Base-by-base conservation (phyloP, 164 flowering plant species). In the Berberis thunbergii region DNA sequence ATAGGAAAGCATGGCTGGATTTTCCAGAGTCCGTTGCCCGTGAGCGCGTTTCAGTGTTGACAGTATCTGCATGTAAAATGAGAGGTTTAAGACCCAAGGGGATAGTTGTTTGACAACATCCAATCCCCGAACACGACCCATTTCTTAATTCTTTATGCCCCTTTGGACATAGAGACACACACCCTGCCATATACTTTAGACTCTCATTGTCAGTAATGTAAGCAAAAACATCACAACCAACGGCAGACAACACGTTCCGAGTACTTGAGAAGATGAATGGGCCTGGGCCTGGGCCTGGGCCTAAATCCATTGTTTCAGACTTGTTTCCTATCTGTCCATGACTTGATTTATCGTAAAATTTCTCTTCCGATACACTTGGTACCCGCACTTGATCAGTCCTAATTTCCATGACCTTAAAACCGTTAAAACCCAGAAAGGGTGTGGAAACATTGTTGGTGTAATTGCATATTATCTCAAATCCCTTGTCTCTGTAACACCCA, bases 81-180 rank as follows among this genome's bases (percentile, higher is more conserved):
- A 56, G 42, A 2, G 60, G 6, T 41, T 2, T 41, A 3, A 74
- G 3, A 0, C 78, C 72, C 8, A 45, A 8, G 0, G 81, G 77
- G 7, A 83, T 72, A 3, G 68, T n/a, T 1, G 70, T 68, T 48
- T 78, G 76, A 59, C 81, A 82, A 48, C 86, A 83, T 0, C 80
- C 84, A 1, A 75, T 54, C 0, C n/a, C 82, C 0, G 67, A 40
- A 49, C 82, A 80, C 2, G 78, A 67, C 0, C 72, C 72, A 6
- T 72, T 55, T 0, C 6, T 0, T 9, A 54, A 4, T 9, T 45
- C 48, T 3, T 50, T 45, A 7, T 58, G 3, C 0, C 1, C 4
- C 0, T 5, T 1, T 39, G 2, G 52, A 13, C 83, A 79, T 0
- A 45, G 7, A 0, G 78, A 67, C 11, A 57, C 6, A 65, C 85